phyloP scores from a whole-genome alignment of 129 eudicot genomes.

The Heracleum sosnowskyi region DNA sequence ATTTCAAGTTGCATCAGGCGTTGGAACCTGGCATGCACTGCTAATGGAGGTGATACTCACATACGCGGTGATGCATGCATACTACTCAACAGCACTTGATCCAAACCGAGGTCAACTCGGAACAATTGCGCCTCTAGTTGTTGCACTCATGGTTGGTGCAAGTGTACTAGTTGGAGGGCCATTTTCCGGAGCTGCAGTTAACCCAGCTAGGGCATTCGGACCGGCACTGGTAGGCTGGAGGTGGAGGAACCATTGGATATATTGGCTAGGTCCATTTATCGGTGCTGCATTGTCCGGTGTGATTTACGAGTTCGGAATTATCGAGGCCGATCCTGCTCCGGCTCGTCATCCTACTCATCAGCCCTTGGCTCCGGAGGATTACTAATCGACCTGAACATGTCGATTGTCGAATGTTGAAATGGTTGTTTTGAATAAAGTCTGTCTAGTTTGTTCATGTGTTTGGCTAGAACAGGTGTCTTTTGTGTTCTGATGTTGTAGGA shows the following conservation, averaged over 20 bases:
- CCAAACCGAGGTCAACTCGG: neutral
- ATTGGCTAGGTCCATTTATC: neutral
- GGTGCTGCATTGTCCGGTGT: neutral
- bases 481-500: neutral
- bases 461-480: neutral
- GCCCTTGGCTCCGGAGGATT: conserved; percentile 72
- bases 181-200: neutral
- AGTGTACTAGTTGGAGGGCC: conserved; percentile 6
- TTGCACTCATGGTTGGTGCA: conserved; percentile 5
- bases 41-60: neutral
- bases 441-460: conserved; percentile 5
- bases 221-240: neutral
- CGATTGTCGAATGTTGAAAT: no score
- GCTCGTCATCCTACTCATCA: conserved; percentile 25
- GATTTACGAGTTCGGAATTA: neutral
- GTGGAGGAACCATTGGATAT: conserved; percentile 1
- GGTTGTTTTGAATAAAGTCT: neutral
- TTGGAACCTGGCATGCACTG: neutral
- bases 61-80: neutral
- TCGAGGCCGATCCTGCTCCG: neutral
- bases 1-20: neutral
- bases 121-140: neutral
- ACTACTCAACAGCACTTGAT: neutral
- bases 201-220: neutral
- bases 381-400: neutral